Conservation (phyloP, 2,329 filamentous ascomycete genomes). For the Seiridium unicorne region DNA sequence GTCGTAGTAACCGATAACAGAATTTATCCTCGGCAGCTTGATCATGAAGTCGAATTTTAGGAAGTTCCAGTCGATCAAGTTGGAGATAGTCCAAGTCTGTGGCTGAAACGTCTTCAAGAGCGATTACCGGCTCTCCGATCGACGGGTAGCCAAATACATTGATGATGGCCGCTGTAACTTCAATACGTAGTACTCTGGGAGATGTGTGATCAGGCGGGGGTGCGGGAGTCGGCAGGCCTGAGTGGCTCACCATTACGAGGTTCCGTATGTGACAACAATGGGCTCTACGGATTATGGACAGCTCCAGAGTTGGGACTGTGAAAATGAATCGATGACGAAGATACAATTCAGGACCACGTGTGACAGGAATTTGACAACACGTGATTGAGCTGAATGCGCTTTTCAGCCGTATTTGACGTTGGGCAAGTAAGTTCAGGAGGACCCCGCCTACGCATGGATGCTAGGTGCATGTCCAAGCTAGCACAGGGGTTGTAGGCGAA, state of each 20-base stretch:
- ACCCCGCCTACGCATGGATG: too few species aligned
- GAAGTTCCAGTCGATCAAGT: background rate
- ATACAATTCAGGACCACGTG: too few species aligned
- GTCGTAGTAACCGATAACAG: background rate
- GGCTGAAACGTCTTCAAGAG: background rate
- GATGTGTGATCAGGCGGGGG: background rate
- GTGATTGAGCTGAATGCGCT: too few species aligned
- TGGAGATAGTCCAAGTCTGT: background rate
- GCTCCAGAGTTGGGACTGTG: too few species aligned
- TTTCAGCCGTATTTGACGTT: too few species aligned
- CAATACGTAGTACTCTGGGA: background rate
- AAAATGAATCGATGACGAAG: too few species aligned
- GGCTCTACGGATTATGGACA: too few species aligned
- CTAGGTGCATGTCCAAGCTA: too few species aligned
- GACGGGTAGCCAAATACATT: background rate
- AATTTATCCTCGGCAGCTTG: background rate
- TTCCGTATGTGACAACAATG: too few species aligned
- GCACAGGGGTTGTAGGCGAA: too few species aligned
- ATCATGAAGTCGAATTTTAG: background rate
- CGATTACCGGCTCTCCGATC: background rate
- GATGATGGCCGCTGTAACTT: background rate
- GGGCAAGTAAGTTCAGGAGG: too few species aligned
- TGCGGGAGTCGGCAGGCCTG: background rate
- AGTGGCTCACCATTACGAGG: background rate
- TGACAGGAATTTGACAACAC: too few species aligned